Base-by-base conservation (phyloP, 768 basidiomycete genomes). In the Pholiota microspora region DNA sequence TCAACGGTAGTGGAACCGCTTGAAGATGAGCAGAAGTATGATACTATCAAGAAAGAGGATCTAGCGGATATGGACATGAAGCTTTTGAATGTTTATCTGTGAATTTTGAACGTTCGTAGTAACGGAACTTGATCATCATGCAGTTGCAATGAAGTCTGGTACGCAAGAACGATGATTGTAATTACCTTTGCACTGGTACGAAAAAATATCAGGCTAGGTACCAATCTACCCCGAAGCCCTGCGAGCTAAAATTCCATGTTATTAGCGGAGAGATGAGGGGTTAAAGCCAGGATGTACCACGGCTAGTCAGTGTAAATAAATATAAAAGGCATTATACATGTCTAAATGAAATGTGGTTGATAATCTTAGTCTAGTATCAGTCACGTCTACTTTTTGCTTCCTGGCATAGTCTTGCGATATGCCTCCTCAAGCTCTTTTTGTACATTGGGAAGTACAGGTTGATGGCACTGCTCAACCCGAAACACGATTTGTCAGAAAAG, bases 391-490 rank as follows among this genome's bases (percentile, higher is more conserved):
- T 89, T 88, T 78, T 88, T 90, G 40, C 76, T 69, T 55, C 81
- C 77, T 35, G 83, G 81, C 49, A 88, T 70, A 42, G 86, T 84
- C 79, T 92, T 93, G 69, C 83, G 84, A 68, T 94, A 89, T 12
- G 86, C 89, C 28, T 92, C 92, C 67, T 89, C 85, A 57, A 97
- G 83, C 52, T 97, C 95, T 67, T 83, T 86, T 72, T 98, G 96
- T 15, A 94, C 71, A 62, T 88, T 83, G 4, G 92, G 88, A 53
- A 95, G 73, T 5, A 97, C 95, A 16, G 94, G 88, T 69, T 79
- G 70, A 66, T 98, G 94, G 23, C 76, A 83, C 86, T 92, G 40
- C 6, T 15, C n/a, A 45, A 46, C 6, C 15, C 32, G 48, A 50
- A 27, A 51, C 23, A 59, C 35, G 46, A 48, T 5, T 4, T 18